Evolutionary conservation across 805 yeast species (phyloP).

Genomic region (Sugiyamaella lignohabitans): DNA sequence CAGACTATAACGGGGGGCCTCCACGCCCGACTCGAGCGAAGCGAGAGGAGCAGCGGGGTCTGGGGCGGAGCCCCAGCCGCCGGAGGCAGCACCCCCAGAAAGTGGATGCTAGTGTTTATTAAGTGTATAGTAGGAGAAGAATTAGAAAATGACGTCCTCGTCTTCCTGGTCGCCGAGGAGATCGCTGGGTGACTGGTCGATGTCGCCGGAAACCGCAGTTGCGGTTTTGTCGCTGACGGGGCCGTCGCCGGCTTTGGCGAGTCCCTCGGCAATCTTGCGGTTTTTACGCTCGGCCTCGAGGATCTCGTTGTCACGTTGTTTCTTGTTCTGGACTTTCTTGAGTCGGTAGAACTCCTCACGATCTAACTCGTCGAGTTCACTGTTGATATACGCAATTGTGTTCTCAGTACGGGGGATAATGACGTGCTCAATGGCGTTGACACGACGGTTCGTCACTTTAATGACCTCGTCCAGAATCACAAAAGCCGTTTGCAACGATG

Average conservation of each 20-base stretch:
- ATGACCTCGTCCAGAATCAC: conserved; percentile 95
- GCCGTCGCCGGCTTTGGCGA: no score
- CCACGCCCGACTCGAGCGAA: no score
- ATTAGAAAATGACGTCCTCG: conserved; percentile 39
- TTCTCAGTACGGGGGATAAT: conserved; percentile 97
- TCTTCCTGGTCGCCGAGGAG: conserved; percentile 39
- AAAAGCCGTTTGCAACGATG: conserved; percentile 94
- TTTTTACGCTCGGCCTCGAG: conserved; percentile 38
- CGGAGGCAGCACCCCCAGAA: no score
- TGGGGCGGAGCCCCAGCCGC: no score
- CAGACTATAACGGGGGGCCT: no score
- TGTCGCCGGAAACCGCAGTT: no score
- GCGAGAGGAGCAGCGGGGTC: no score
- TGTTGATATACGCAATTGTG: conserved; percentile 84
- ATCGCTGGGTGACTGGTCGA: no score
- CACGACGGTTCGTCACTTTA: conserved; percentile 96
- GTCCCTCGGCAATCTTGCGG: no score
- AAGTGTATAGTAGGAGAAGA: conserved; percentile 1
- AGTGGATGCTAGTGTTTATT: no score
- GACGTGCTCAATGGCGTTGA: conserved; percentile 96
- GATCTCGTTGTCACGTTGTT: conserved; percentile 69
- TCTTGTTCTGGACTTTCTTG: conserved; percentile 94
- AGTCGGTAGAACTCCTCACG: conserved; percentile 96
- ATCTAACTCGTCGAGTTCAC: conserved; percentile 94
- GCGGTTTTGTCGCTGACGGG: no score